Conservation (phyloP, 1,284 basidiomycete species). For the Moesziomyces globuligerus region DNA sequence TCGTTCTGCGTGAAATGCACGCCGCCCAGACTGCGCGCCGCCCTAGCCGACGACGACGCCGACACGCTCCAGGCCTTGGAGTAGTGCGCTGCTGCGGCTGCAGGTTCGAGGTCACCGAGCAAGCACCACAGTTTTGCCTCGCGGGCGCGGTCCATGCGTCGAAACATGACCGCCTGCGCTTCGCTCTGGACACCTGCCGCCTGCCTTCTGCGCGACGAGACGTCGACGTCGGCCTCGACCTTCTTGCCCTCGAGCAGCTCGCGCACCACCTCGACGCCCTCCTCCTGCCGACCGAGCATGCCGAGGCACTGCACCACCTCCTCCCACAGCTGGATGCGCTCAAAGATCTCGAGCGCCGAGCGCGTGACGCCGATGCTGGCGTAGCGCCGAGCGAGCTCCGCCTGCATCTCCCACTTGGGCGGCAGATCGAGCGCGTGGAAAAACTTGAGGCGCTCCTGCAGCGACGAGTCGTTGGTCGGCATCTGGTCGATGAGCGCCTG, state of each 20-base stretch:
- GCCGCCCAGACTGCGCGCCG: conserved; percentile 89
- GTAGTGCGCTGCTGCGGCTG: conserved; percentile 78
- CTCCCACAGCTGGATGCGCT: conserved; percentile 65
- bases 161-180: conserved; percentile 70
- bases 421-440: conserved; percentile 63
- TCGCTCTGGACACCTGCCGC: conserved; percentile 28
- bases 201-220: conserved; percentile 37
- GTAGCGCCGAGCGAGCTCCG: conserved; percentile 61
- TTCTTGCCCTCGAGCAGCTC: conserved; percentile 62
- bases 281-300: conserved; percentile 56
- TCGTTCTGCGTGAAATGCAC: conserved; percentile 79
- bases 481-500: conserved; percentile 67
- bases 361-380: conserved; percentile 62
- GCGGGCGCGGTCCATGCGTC: conserved; percentile 75
- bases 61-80: conserved; percentile 86
- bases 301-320: conserved; percentile 64
- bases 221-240: conserved; percentile 57
- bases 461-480: conserved; percentile 66
- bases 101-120: conserved; percentile 85
- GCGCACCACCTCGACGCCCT: conserved; percentile 60
- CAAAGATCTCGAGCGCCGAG: conserved; percentile 64
- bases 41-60: conserved; percentile 80
- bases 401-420: conserved; percentile 66
- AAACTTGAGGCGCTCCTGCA: conserved; percentile 59
- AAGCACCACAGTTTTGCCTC: conserved; percentile 96